Evolutionary conservation across 139 green algal species (phyloP).

Genomic region (Picochlorum sp.): DNA sequence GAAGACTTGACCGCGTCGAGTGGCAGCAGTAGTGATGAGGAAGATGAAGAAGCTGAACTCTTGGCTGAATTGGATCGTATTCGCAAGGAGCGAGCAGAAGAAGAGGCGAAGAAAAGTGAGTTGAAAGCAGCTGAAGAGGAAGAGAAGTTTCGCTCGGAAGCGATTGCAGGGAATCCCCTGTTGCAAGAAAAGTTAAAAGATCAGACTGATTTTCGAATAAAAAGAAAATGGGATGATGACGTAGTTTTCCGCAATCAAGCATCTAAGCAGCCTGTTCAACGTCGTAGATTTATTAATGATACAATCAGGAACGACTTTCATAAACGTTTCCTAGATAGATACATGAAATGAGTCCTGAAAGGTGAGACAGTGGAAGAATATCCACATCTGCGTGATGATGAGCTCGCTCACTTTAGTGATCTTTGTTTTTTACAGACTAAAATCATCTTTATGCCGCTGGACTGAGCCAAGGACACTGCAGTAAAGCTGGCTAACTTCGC

Average conservation of each 20-base stretch:
- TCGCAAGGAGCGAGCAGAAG: constrained; percentile 75
- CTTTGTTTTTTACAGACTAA: background rate
- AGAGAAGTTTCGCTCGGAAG: constrained; percentile 55
- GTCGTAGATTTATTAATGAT: constrained; percentile 97
- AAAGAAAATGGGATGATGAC: constrained; percentile 93
- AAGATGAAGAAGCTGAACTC: constrained; percentile 89
- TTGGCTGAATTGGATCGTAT: constrained; percentile 90
- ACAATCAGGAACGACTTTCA: constrained; percentile 98
- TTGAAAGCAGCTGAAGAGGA: constrained; percentile 32
- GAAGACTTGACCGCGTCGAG: background rate
- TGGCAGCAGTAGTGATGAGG: constrained; percentile 39
- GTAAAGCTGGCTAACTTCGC: too few relatives aligned
- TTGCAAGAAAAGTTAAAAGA: constrained; percentile 32
- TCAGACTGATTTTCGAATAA: constrained; percentile 36
- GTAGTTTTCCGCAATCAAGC: constrained; percentile 95
- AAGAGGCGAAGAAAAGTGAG: constrained; percentile 48
- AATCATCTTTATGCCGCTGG: too few relatives aligned
- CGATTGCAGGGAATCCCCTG: constrained; percentile 85
- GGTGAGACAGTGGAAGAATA: background rate
- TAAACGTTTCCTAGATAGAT: constrained; percentile 82
- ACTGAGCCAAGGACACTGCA: too few relatives aligned
- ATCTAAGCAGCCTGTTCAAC: constrained; percentile 73
- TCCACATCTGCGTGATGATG: background rate
- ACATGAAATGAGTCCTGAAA: constrained; percentile 58
- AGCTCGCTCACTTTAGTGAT: background rate